Evolutionary conservation across 208 protist genomes (phyloP).

Genomic region (Trypanosoma congolense): DNA sequence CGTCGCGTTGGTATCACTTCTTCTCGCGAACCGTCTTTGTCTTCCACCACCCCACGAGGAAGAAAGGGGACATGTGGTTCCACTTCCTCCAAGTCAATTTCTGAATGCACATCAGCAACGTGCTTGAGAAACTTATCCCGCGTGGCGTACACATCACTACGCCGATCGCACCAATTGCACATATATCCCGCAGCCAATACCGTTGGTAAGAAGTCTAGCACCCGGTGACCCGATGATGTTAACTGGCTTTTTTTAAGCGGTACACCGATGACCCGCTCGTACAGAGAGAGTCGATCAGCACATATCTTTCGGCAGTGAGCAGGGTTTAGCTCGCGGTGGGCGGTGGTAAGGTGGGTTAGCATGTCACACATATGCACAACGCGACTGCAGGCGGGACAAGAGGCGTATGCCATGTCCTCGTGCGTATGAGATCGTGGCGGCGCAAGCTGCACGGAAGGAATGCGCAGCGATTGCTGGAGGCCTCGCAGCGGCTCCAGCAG

Average conservation of each 20-base stretch:
- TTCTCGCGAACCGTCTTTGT: neutral
- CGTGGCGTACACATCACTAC: conserved; percentile 36
- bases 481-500: conserved; percentile 8
- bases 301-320: conserved; percentile 51
- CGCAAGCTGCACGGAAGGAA: conserved; percentile 31
- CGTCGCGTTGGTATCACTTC: conserved; percentile 21
- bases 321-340: conserved; percentile 45
- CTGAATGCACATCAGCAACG: conserved; percentile 61
- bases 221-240: conserved; percentile 17
- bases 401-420: conserved; percentile 57
- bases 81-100: conserved; percentile 62
- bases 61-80: conserved; percentile 49
- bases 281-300: conserved; percentile 55
- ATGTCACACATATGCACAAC: conserved; percentile 58
- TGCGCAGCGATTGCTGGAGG: conserved; percentile 12
- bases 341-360: conserved; percentile 59
- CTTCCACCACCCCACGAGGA: conserved; percentile 8
- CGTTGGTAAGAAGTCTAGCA: conserved; percentile 48
- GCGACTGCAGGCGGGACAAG: conserved; percentile 56
- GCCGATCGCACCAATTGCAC: conserved; percentile 79
- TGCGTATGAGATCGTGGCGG: conserved; percentile 44
- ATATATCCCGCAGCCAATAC: conserved; percentile 57
- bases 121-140: conserved; percentile 79
- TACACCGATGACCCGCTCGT: conserved; percentile 46
- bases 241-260: conserved; percentile 33